Evolutionary conservation across 495 filamentous ascomycete genomes (phyloP), one percentile per base, ranked within the genome.

Genomic region (Aspergillus cavernicola): DNA sequence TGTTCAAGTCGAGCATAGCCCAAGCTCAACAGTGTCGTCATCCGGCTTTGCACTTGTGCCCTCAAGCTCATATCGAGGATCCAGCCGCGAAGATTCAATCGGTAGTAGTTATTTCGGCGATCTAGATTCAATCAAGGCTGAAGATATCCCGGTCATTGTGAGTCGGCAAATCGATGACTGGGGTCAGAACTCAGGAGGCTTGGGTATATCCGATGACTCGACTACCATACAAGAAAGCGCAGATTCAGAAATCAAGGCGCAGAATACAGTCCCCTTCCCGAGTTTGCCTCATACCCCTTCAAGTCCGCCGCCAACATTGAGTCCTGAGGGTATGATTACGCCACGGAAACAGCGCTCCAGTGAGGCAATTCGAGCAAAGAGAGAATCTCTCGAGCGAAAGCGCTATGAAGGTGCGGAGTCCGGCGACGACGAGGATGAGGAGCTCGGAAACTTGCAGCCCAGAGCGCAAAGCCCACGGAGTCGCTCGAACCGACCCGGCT

Each of bases 361-460:
- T 18, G 90, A 95, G 65, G 83, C 86, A 46, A 80, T 93, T 28
- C 82, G 80, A 52, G 86, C 85, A 4, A 92, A 88, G 66, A 81
- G 85, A 11, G 84, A 89, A 47, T 86, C 85, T 10, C 69, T 90
- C 16, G 89, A 93, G 64, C 87, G 82, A 55, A 80, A 85, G 48
- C 80, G 85, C 9, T 76, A 85, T 52, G 89, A 95, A 54, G 84
- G 87, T 57, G 88, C 82, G 11, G 90, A 93, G 60, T 95, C 88
- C 24, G 90, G 89, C 0, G 91, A 95, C 60, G 91, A 96, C 60
- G 91, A 96, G 68, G 91, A 96, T 45, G 91, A 96, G 45, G 91
- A 95, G 60, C 80, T 95, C 10, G 89, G 88, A 8, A 74, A 80
- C 49, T 62, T 75, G 20, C 77, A 77, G 26, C 71, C 78, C 6